Evolutionary conservation across 345 rosid genomes (phyloP).

Genomic region (Citrus australasica): DNA sequence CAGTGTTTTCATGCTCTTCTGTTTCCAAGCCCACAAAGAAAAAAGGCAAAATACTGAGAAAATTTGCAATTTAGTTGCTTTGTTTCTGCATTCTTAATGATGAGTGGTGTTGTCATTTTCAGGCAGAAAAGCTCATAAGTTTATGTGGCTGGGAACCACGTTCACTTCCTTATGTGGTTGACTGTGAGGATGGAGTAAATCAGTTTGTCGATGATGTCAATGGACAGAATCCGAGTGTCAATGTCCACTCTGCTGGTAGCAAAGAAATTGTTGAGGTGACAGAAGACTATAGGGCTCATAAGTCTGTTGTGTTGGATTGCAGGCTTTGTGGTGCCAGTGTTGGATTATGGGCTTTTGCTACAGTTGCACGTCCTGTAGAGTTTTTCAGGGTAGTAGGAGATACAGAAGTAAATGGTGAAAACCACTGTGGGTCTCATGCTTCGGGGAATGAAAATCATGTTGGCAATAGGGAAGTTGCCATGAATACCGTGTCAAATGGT

Average conservation of each 20-base stretch:
- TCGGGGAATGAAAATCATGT: constrained; percentile 23
- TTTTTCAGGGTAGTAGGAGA: constrained; percentile 63
- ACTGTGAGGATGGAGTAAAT: constrained; percentile 43
- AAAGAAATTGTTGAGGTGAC: constrained; percentile 30
- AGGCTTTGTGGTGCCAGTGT: constrained; percentile 91
- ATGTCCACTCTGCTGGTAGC: constrained; percentile 15
- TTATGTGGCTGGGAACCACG: constrained; percentile 98
- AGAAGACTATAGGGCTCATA: constrained; percentile 24
- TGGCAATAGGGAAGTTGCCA: constrained; percentile 11
- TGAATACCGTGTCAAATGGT: constrained; percentile 19
- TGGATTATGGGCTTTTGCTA: constrained; percentile 85
- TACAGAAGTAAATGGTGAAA: constrained; percentile 40
- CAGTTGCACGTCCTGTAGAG: constrained; percentile 67
- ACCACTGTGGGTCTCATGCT: constrained; percentile 24
- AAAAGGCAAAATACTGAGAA: background rate
- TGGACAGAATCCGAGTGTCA: constrained; percentile 35
- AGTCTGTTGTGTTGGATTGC: constrained; percentile 84
- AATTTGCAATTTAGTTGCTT: background rate
- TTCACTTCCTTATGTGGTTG: constrained; percentile 70
- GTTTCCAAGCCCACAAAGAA: background rate
- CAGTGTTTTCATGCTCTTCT: background rate
- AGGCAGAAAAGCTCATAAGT: constrained; percentile 78
- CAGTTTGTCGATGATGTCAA: constrained; percentile 31
- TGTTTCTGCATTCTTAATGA: constrained; percentile 11
- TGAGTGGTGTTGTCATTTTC: constrained; percentile 24